Percentiles rank a stretch among this genome's conserved stretches.
phyloP scores from a whole-genome alignment of 1,284 basidiomycete species.

The Tranzscheliella williamsii region DNA sequence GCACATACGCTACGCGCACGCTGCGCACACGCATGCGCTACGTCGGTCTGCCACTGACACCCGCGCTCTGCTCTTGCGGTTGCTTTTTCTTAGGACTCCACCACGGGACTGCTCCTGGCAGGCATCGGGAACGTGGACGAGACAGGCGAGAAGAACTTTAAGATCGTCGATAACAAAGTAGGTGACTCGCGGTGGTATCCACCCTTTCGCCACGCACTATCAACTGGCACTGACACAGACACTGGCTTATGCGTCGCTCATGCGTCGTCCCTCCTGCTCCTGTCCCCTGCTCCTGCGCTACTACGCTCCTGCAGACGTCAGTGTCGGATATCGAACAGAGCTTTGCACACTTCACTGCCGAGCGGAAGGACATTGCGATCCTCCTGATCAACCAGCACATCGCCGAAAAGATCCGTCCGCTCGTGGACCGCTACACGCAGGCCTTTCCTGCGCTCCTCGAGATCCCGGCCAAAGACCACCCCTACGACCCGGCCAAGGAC shows the following conservation, averaged over 20 bases:
- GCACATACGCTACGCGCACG: no score
- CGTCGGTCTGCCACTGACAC: neutral
- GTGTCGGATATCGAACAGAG: constrained; percentile 54
- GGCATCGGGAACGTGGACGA: constrained; percentile 57
- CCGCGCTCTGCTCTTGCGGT: neutral
- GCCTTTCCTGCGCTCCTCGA: constrained; percentile 96
- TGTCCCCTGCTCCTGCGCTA: neutral
- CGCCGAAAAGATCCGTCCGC: constrained; percentile 87
- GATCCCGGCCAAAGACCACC: constrained; percentile 83
- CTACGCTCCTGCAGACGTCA: constrained; percentile 20
- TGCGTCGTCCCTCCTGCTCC: neutral
- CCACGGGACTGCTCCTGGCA: constrained; percentile 58
- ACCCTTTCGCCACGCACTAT: no score
- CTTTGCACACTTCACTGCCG: constrained; percentile 49
- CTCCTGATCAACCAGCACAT: constrained; percentile 61
- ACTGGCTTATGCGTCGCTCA: no score
- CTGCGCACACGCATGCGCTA: no score
- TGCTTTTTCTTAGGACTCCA: constrained; percentile 56
- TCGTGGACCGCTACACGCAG: constrained; percentile 91
- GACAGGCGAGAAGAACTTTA: constrained; percentile 57
- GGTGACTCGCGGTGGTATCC: no score
- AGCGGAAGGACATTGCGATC: constrained; percentile 59
- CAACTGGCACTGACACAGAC: no score
- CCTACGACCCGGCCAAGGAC: constrained; percentile 84
- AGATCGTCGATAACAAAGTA: constrained; percentile 57